A percentile compares a stretch with the other conserved stretches of the same genome.
Evolutionary conservation across 768 basidiomycete species (phyloP).

Genomic region (Suillus tomentosus): DNA sequence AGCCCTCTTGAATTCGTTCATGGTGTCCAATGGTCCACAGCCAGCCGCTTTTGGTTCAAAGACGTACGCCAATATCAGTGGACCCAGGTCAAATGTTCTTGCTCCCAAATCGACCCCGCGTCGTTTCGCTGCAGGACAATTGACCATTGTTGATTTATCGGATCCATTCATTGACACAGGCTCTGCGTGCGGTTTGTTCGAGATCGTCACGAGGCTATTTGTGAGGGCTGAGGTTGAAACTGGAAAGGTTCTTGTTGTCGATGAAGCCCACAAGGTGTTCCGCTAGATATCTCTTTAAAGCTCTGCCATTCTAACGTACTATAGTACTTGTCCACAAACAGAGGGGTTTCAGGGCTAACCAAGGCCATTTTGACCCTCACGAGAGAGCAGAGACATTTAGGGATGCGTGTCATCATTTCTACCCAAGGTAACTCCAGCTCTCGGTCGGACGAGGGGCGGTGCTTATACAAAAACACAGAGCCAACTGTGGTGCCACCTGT

Average conservation of each 20-base stretch:
- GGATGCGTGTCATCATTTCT: conserved; percentile 64
- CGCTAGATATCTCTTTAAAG: conserved; percentile 9
- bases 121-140: conserved; percentile 47
- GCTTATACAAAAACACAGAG: conserved; percentile 36
- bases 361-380: conserved; percentile 52
- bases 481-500: conserved; percentile 64
- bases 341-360: conserved; percentile 48
- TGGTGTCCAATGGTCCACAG: conserved; percentile 27
- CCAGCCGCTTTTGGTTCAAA: neutral
- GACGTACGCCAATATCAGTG: neutral
- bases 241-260: conserved; percentile 62
- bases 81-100: neutral
- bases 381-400: conserved; percentile 63
- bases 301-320: neutral
- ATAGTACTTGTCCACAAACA: conserved; percentile 46
- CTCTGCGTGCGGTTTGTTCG: conserved; percentile 61
- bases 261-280: conserved; percentile 65
- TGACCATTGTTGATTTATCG: conserved; percentile 65
- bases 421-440: conserved; percentile 51
- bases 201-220: conserved; percentile 60
- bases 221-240: conserved; percentile 52
- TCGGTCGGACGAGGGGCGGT: neutral
- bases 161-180: conserved; percentile 64
- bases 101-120: conserved; percentile 6
- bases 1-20: conserved; percentile 52